Evolutionary conservation across 768 basidiomycete genomes (phyloP), one percentile per base, ranked within the genome.

Genomic region (Steccherinum ochraceum): DNA sequence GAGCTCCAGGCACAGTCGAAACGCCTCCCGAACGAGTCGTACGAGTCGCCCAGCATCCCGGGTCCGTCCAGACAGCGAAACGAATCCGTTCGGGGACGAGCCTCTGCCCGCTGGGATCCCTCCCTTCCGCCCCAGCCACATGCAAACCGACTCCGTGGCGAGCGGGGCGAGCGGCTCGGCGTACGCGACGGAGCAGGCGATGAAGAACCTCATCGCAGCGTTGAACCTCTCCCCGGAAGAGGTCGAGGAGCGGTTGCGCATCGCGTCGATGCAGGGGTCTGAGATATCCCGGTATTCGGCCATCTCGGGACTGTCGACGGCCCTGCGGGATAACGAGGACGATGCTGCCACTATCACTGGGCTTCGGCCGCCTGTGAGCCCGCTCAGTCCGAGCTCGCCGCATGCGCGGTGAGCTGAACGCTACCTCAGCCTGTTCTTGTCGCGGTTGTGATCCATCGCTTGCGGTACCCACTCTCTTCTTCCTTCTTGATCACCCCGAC

Each of bases 171-270:
- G 56, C 30, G 57, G 43, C 13, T 18, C 46, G 7, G 48, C 56
- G 23, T 58, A 59, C 43, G 55, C 70, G 54, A 78, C 72, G 45
- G 73, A 79, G 48, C 75, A 72, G 42, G 83, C 83, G 13, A 65
- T 87, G 56, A 73, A 72, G 60, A 82, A 81, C n/a, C 70, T 87
- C 47, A 76, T 86, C 52, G 84, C 80, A 19, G 84, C 81, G n/a
- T 73, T 88, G 40, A 75, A 82, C 27, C 67, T 74, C 2, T 61
- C 74, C 1, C 69, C 72, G 42, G 71, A 73, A 27, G 73, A 76
- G 49, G 70, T 72, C 2, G 69, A 78, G 56, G 71, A 70, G 48
- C 69, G 78, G 25, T 63, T 83, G 58, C 71, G 83, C 42, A 71
- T 82, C 23, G 72, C 76, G 16, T 84, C 83, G 3, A 69, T 83